Base-by-base conservation (phyloP, 371 early-diverging fungal species). In the Dinochytrium kinnereticum region DNA sequence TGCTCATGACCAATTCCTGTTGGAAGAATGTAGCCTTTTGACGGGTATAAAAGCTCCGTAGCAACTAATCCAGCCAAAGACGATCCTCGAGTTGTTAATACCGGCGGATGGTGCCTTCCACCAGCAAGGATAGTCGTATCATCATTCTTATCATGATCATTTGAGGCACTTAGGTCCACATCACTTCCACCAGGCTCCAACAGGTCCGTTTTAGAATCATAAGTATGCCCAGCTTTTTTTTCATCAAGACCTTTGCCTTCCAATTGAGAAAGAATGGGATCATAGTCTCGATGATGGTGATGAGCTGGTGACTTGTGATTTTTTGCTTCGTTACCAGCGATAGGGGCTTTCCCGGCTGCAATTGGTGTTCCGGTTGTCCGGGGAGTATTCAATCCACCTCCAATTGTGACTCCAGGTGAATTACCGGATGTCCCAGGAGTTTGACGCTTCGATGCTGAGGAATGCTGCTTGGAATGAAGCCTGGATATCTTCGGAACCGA, bases 401-500 rank as follows among this genome's bases (percentile, higher is more conserved):
- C 26, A n/a, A 15, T 57, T 10, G 40, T 5, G 44, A 5, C n/a
- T 5, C 66, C 66, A 40, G 38, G 28, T 2, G n/a, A 10, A 24
- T 30, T 19, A 10, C 13, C 44, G n/a, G 17, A 7, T n/a, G n/a
- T 28, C 15, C 40, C 66, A 13, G 66, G 44, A 21, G 40, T 66
- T 21, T 66, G 39, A 7, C 44, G 38, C 19, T 37, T 38, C 15
- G 66, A 10, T 13, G 15, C 19, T 15, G 44, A 30, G 38, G 44
- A 5, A 37, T 2, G 5, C 10, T 37, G 39, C 21, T 61, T 7
- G 30, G 66, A 26, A 44, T 66, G 38, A 2, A 66, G 44, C 3
- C 66, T 39, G 21, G 66, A 66, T 66, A 66, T 66, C 44, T 66
- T 66, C 30, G 66, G 66, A 2, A 66, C 66, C 2, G 10, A 13